Evolutionary conservation across 768 basidiomycete genomes (phyloP).

Genomic region (Cubamyces lactineus): DNA sequence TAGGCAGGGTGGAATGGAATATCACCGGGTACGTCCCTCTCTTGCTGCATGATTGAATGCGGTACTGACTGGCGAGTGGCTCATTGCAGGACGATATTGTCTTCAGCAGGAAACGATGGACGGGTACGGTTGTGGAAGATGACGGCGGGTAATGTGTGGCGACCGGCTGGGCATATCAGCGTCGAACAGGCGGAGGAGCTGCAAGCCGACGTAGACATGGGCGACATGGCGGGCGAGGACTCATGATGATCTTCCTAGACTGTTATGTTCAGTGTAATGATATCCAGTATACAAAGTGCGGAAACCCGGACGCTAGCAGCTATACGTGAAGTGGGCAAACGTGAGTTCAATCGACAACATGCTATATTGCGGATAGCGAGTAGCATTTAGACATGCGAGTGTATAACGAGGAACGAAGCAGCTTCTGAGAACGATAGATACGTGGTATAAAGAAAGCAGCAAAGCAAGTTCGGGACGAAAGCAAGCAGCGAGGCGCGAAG

Average conservation of each 20-base stretch:
- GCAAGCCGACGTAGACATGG: slow-evolving; percentile 49
- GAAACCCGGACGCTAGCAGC: no score
- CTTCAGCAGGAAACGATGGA: slow-evolving; percentile 83
- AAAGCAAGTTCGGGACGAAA: background rate
- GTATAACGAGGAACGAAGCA: background rate
- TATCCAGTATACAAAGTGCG: background rate
- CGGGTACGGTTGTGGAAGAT: slow-evolving; percentile 86
- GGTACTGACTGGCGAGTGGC: background rate
- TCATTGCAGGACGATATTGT: slow-evolving; percentile 68
- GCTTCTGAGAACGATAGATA: background rate
- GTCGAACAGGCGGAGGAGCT: slow-evolving; percentile 72
- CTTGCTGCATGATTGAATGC: no score
- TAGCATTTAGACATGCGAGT: background rate
- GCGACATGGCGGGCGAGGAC: slow-evolving; percentile 42
- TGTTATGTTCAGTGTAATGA: background rate
- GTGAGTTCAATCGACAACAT: no score
- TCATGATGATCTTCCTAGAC: slow-evolving; percentile 24
- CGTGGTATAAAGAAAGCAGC: background rate
- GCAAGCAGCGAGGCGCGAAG: background rate
- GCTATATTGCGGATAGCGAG: no score
- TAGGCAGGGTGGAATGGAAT: slow-evolving; percentile 94
- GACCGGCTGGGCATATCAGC: slow-evolving; percentile 78
- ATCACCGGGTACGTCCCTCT: slow-evolving; percentile 65
- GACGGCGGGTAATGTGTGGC: slow-evolving; percentile 82
- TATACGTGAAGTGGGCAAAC: no score